Base-by-base conservation (phyloP, 768 basidiomycete species). In the Boletus huronensis region DNA sequence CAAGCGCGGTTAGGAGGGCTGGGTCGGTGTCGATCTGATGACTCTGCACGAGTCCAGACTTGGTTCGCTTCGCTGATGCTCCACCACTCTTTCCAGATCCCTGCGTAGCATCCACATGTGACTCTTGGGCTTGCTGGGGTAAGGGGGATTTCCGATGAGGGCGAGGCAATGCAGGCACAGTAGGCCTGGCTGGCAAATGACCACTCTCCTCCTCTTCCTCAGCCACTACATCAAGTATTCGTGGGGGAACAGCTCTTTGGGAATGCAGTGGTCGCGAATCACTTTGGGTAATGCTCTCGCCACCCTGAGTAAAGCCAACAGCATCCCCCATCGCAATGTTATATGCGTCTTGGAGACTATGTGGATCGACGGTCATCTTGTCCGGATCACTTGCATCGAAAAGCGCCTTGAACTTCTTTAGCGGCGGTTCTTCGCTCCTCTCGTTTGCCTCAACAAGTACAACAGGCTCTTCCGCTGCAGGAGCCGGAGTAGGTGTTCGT, bases 1-100 rank as follows among this genome's bases (percentile, higher is more conserved):
- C 87, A 26, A 91, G 73, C 0, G 89, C 89, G 55, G 82, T 85
- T 28, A 90, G 72, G 64, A 90, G 90, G 0, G 77, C 80, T 1
- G 72, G 73, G 59, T 90, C 88, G n/a, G 74, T 82, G 63, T 91
- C 89, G 1, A 72, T 39, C 5, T 36, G 41, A 23, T 57, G 53
- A 23, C 39, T 45, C 19, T 54, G 50, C 6, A 28, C 8, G 0
- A 45, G 28, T 40, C 45, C 57, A 8, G 58, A 26, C 39, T 58
- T 57, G 54, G 48, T 36, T 14, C 32, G 52, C 41, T 61, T 63
- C 10, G 55, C 49, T 9, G 49, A 41, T 6, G 43, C 17, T 41
- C 50, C 52, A 21, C 46, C 36, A 38, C 4, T 42, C 26, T 14
- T 25, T 29, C 43, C 50, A n/a, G 13, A 75, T 72, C 17, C 78